These are phyloP conservation scores for Xylaria sp. DNA, from an alignment of 2,329 filamentous ascomycete genomes.

Conservation along the genomic window DNA sequence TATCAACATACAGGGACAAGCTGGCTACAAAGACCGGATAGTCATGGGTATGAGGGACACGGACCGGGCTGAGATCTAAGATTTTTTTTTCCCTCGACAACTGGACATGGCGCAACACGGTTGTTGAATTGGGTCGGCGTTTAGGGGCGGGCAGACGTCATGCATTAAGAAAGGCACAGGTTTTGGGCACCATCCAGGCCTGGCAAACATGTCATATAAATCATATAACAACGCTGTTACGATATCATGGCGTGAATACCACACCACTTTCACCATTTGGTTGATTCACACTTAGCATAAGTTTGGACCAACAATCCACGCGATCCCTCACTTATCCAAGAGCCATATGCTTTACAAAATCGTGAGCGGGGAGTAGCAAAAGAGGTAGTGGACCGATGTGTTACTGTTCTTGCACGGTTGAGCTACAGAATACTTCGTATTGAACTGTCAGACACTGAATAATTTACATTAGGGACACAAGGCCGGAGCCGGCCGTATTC, in stretches of 20 bases:
- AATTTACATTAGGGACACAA: background rate
- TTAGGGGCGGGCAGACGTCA: slow-evolving; percentile 5
- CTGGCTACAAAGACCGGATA: slow-evolving; percentile 11
- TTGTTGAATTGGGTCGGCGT: slow-evolving; percentile 14
- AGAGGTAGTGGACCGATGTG: background rate
- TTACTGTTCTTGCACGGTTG: background rate
- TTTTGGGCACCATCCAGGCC: background rate
- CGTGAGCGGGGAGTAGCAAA: background rate
- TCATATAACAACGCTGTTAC: slow-evolving; percentile 13
- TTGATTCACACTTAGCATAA: background rate
- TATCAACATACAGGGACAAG: slow-evolving; percentile 10
- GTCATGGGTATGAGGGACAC: background rate
- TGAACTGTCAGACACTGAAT: background rate
- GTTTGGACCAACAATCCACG: background rate
- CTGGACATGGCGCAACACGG: slow-evolving; percentile 16
- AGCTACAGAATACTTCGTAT: background rate
- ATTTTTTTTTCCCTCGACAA: background rate
- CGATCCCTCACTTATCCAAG: background rate
- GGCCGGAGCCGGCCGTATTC: background rate
- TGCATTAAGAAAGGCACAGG: slow-evolving; percentile 21
- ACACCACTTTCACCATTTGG: background rate
- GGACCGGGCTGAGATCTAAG: background rate
- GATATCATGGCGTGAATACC: slow-evolving; percentile 2
- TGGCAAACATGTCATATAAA: slow-evolving; percentile 13
- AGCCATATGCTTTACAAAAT: background rate